Base-by-base conservation (phyloP, 2,329 filamentous ascomycete genomes). In the Monascus ruber region DNA sequence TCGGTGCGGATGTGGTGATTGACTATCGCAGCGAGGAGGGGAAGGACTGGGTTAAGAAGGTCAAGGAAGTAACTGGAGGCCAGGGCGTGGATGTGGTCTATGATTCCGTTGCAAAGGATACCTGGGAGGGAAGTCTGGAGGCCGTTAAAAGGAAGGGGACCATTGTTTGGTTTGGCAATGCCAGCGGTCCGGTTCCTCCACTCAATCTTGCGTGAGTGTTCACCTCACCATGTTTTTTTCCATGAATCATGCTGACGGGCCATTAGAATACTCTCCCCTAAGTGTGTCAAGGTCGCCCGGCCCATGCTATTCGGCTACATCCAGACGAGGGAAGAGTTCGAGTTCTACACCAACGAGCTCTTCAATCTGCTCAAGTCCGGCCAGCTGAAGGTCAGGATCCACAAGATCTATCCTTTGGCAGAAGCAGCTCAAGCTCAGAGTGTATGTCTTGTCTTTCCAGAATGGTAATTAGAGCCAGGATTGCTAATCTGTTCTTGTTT, bases 11-110 rank as follows among this genome's bases (percentile, higher is more conserved):
- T 51, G 77, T 80, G 48, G 66, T 81, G 40, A 71, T 94, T 49
- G 81, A 85, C 57, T 89, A 87, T 48, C 89, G 86, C 65, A 67
- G 94, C 46, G 84, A 93, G 56, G 84, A 87, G 46, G 81, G 80
- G 50, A 76, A 91, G 33, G 84, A 91, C 39, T 73, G 74, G 57
- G 80, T 91, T 40, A 84, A 93, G 47, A 72, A 73, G 55, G 72
- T 95, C 42, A 94, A 94, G 55, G 87, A 95, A 69, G 77, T 85
- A 36, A 94, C 86, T 0, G 74, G 70, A 2, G 81, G 81, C 0
- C 66, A 77, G 43, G 88, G 88, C 5, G 79, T 82, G 2, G 74
- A 77, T 46, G 85, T 81, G 6, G 81, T 94, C 26, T 93, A 86
- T 56, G 87, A 94, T 57, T 83, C 84, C 5, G 85, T 94, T 2